These are phyloP conservation scores for Globisporangium paddicum DNA, from an alignment of 352 stramenopile genomes.

Conservation along the genomic window DNA sequence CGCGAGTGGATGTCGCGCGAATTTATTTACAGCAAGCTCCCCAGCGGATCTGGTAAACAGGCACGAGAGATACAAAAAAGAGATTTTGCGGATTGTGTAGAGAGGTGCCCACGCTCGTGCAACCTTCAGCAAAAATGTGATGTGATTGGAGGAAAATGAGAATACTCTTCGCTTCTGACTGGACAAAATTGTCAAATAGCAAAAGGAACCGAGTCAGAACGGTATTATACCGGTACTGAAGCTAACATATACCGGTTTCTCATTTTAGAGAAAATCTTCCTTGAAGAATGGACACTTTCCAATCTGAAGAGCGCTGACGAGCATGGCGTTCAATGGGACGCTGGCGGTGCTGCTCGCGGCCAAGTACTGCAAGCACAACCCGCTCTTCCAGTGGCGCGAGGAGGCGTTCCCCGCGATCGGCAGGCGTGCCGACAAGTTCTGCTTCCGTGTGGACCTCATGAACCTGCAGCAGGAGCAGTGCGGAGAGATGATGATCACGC, in stretches of 20 bases:
- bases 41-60: neutral
- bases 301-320: neutral
- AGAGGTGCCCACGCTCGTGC: neutral
- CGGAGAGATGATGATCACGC: conserved; percentile 52
- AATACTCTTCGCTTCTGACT: neutral
- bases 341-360: conserved; percentile 68
- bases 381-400: conserved; percentile 68
- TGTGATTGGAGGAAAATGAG: neutral
- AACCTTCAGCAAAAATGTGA: neutral
- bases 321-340: conserved; percentile 39
- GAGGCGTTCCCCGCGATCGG: conserved; percentile 59
- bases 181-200: neutral
- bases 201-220: neutral
- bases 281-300: neutral
- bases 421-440: conserved; percentile 55
- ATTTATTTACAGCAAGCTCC: neutral
- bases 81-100: neutral
- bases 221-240: neutral
- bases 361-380: conserved; percentile 68
- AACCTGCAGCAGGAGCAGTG: conserved; percentile 55
- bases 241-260: neutral
- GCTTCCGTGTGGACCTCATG: conserved; percentile 63
- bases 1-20: neutral
- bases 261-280: too few relatives aligned
- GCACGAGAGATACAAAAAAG: neutral